Evolutionary conservation across 2,329 filamentous ascomycete genomes (phyloP), one percentile per base, ranked within the genome.

Genomic region (Ophiognomonia clavigignenti-juglandacearum): DNA sequence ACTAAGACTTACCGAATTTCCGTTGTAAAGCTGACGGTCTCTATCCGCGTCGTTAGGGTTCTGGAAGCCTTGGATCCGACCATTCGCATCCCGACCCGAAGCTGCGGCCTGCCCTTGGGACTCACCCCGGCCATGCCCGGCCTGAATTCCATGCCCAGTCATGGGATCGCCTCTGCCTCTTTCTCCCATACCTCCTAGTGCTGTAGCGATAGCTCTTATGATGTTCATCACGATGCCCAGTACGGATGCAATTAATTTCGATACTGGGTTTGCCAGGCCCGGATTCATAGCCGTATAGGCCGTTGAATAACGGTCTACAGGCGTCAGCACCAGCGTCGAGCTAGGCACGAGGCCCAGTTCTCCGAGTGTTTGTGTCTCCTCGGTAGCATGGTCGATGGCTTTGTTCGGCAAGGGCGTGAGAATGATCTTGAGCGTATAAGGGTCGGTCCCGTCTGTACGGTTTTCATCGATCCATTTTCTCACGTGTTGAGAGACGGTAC

Each of bases 391-490:
- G 27, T 85, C 83, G 48, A 97, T 82, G 9, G 77, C 80, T 53
- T 80, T 81, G 61, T 85, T 93, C 2, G 89, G 88, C 18, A 82
- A 69, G 0, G 91, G 91, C 0, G 86, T 83, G 3, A 95, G 74
- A 29, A 96, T 83, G 39, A 95, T 81, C 60, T 90, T 89, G 68
- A 97, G 91, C 11, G 77, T 85, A 64, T 90, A 97, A 0, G 89
- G 87, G 11, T 73, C 63, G 24, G 74, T 70, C 18, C 75, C 77
- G 36, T 79, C 77, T 10, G 64, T 70, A 52, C 80, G 72, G 29
- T 78, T 72, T 47, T 75, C 70, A 45, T 92, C 86, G 7, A 97
- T 77, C 87, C 89, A 96, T 6, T 72, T 67, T 7, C 92, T 78
- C 1, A 97, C 83, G 36, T 88, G 78, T 6, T 64, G 70, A 6